These are phyloP conservation scores for Phaeosphaeria sp. DNA, from an alignment of 2,329 filamentous ascomycete species.

Conservation along the genomic window DNA sequence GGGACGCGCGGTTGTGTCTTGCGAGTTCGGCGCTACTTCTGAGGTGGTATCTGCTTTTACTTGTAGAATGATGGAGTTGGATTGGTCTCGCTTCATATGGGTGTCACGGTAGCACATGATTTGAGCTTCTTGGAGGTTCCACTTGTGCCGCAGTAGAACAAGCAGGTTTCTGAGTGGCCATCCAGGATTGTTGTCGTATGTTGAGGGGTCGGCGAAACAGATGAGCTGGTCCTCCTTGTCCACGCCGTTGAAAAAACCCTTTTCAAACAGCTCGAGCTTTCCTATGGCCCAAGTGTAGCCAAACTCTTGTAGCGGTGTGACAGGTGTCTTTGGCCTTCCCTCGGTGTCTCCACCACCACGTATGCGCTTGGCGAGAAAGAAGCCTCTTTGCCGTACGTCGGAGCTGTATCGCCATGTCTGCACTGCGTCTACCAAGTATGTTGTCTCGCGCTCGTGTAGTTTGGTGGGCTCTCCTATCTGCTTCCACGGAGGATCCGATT, in stretches of 20 bases:
- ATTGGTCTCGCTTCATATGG: conserved; percentile 76
- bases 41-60: conserved; percentile 30
- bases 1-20: conserved; percentile 25
- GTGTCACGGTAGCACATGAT: conserved; percentile 91
- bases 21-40: conserved; percentile 14
- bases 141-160: conserved; percentile 82
- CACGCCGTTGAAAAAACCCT: conserved; percentile 81
- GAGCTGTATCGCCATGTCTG: conserved; percentile 86
- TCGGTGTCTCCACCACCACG: conserved; percentile 43
- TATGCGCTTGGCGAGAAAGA: conserved; percentile 89
- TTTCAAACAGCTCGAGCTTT: conserved; percentile 78
- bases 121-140: conserved; percentile 76
- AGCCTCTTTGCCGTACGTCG: conserved; percentile 86
- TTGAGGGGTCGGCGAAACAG: conserved; percentile 90
- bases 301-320: conserved; percentile 61
- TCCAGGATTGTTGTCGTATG: conserved; percentile 83
- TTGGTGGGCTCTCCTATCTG: conserved; percentile 44
- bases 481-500: conserved; percentile 86
- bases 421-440: conserved; percentile 78
- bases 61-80: conserved; percentile 78
- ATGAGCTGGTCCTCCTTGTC: conserved; percentile 79
- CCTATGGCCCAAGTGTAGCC: conserved; percentile 80
- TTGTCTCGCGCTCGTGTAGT: conserved; percentile 74
- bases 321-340: conserved; percentile 54
- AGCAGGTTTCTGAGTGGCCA: conserved; percentile 94